Percentiles rank a stretch among this genome's conserved stretches.
Conservation (phyloP, 108 stramenopile genomes). For the Nitzschia putrida region DNA sequence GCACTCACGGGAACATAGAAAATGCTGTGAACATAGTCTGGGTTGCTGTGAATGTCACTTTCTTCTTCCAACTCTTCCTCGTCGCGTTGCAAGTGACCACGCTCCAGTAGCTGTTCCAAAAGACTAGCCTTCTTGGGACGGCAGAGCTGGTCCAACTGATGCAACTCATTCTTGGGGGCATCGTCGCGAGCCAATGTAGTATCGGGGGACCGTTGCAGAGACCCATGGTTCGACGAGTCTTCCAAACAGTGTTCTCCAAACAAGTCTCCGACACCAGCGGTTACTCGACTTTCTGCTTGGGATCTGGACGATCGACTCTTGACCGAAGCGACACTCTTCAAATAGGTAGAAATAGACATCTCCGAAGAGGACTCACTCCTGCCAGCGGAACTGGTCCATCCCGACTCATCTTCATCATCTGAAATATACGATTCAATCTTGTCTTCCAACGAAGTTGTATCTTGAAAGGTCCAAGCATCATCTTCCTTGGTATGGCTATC, state of each 20-base stretch:
- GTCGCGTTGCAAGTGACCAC: neutral
- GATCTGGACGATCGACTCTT: conserved; percentile 17
- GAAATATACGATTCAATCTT: neutral
- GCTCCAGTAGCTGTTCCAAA: conserved; percentile 8
- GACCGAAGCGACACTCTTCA: conserved; percentile 10
- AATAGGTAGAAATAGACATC: conserved; percentile 8
- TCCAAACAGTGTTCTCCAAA: neutral
- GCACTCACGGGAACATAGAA: conserved; percentile 9
- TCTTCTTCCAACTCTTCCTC: neutral
- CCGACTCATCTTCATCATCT: conserved; percentile 24
- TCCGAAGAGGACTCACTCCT: conserved; percentile 16
- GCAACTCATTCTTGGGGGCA: conserved; percentile 1
- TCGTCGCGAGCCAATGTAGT: conserved; percentile 1
- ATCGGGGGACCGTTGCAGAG: conserved; percentile 2
- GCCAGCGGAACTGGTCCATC: conserved; percentile 19
- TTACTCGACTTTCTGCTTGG: neutral
- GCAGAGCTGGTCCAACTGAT: conserved; percentile 10
- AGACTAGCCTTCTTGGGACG: neutral
- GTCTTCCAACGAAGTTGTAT: neutral
- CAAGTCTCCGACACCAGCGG: neutral
- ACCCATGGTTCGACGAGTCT: neutral
- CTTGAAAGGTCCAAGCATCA: neutral
- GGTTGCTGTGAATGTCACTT: neutral
- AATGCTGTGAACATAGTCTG: conserved; percentile 5
- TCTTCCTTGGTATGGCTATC: neutral